Conservation (phyloP, 805 yeast species). For the Candida ovalis region DNA sequence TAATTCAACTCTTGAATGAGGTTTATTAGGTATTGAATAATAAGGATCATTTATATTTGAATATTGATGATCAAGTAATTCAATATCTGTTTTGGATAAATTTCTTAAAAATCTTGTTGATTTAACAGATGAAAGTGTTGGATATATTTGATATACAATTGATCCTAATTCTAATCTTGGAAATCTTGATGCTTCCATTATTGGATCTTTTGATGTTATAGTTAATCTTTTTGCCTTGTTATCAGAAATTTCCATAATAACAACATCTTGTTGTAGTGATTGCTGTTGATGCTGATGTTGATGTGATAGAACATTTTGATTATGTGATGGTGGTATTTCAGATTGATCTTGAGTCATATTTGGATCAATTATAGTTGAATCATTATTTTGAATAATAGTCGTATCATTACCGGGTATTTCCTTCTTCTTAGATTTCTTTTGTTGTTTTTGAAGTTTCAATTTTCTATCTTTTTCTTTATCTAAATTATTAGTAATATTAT, state of each 20-base stretch:
- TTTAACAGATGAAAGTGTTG: constrained; percentile 40
- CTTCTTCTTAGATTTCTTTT: not conserved
- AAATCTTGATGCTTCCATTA: constrained; percentile 37
- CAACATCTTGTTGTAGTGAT: constrained; percentile 3
- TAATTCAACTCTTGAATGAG: constrained; percentile 30
- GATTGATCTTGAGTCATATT: constrained; percentile 16
- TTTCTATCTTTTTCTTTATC: not conserved
- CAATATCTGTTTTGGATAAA: constrained; percentile 17
- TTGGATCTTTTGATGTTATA: constrained; percentile 27
- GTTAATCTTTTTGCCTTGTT: constrained; percentile 3
- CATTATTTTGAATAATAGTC: constrained; percentile 23
- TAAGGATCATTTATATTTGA: not conserved
- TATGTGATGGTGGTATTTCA: constrained; percentile 1
- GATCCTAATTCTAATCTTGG: constrained; percentile 49
- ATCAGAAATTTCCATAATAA: no score
- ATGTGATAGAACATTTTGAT: not conserved
- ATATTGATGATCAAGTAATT: not conserved
- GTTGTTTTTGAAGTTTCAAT: constrained; percentile 1
- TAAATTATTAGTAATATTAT: not conserved
- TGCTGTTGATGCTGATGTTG: constrained; percentile 4
- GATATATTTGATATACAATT: constrained; percentile 53
- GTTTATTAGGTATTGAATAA: constrained; percentile 10
- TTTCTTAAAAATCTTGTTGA: constrained; percentile 17
- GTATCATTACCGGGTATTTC: constrained; percentile 18
- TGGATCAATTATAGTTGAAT: constrained; percentile 25